Conservation (phyloP, 169 alveolate genomes). For the Cryptosporidium viatorum region DNA sequence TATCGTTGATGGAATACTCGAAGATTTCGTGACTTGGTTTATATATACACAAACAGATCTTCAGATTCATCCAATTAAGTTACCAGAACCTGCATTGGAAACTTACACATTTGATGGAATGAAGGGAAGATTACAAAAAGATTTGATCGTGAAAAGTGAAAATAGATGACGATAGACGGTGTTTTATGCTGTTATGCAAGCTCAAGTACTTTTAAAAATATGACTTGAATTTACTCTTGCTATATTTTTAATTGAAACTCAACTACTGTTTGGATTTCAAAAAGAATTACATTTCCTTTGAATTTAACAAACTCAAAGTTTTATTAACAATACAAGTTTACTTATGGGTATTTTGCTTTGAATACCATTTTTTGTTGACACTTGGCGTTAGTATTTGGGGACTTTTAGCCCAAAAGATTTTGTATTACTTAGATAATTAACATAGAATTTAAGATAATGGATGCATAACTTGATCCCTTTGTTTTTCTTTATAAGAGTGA, state of each 20-base stretch:
- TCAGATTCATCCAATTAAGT: slow-evolving; percentile 41
- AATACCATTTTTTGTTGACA: slow-evolving; percentile 1
- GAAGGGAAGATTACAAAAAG: slow-evolving; percentile 22
- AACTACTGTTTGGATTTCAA: slow-evolving; percentile 47
- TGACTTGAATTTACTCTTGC: slow-evolving; percentile 36
- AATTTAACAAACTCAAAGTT: not conserved
- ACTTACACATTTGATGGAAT: slow-evolving; percentile 63
- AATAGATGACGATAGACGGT: not conserved
- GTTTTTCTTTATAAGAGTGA: not conserved
- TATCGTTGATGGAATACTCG: slow-evolving; percentile 12
- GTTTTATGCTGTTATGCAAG: not conserved
- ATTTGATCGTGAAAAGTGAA: not conserved
- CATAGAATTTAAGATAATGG: slow-evolving; percentile 1
- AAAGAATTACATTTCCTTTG: slow-evolving; percentile 10
- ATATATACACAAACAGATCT: slow-evolving; percentile 65
- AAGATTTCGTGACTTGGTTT: slow-evolving; percentile 64
- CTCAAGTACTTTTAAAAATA: slow-evolving; percentile 40
- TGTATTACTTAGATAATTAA: slow-evolving; percentile 7
- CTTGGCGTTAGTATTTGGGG: not conserved
- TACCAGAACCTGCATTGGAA: slow-evolving; percentile 41
- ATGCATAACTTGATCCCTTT: not conserved
- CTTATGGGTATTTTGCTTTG: not conserved
- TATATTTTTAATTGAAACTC: slow-evolving; percentile 48
- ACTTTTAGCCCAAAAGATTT: not conserved
- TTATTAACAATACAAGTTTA: not conserved